Evolutionary conservation across 768 basidiomycete genomes (phyloP), one percentile per base, ranked within the genome.

Genomic region (Suillus subalutaceus): DNA sequence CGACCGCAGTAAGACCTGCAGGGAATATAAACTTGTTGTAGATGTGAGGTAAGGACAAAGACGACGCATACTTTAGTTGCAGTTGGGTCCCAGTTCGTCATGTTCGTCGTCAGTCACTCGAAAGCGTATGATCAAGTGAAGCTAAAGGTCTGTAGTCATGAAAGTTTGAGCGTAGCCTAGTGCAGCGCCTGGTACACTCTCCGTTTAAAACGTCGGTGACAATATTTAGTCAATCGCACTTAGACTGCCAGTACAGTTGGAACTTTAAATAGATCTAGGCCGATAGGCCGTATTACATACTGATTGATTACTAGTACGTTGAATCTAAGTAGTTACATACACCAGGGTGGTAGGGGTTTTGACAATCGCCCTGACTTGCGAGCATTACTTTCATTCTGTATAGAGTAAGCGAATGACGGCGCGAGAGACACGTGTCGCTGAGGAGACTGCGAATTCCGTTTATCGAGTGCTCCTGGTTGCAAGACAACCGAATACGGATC

Each of bases 1-100:
- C 32, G 85, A 80, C 66, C 88, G 83, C 57, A 93, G 81, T 66
- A 90, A 86, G 23, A 82, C 78, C 91, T 93, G 68, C 38, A 56
- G 60, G 30, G 56, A 60, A 26, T 32, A 38, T 46, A 56, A 63
- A 59, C 30, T 44, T 16, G 40, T 41, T 20, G 20, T 23, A 12
- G 40, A 20, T 53, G 16, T 58, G 37, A 35, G 40, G n/a, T 2
- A 41, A 50, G 32, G 5, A 26, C 30, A 41, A 23, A 56, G 62
- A 32, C 40, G 41, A 18, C 23, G 71, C 75, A 66, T 63, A 70
- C 77, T 72, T 75, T 79, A 69, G 73, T 72, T 59, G 73, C 73
- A 63, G 66, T 70, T 10, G 74, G 69, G 62, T 78, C 74, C 77
- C 78, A 77, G 60, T 37, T 67, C 35, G 70, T 65, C 76, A 77